phyloP scores from a whole-genome alignment of 306 rosid genomes.

The Rosa lucieae region DNA sequence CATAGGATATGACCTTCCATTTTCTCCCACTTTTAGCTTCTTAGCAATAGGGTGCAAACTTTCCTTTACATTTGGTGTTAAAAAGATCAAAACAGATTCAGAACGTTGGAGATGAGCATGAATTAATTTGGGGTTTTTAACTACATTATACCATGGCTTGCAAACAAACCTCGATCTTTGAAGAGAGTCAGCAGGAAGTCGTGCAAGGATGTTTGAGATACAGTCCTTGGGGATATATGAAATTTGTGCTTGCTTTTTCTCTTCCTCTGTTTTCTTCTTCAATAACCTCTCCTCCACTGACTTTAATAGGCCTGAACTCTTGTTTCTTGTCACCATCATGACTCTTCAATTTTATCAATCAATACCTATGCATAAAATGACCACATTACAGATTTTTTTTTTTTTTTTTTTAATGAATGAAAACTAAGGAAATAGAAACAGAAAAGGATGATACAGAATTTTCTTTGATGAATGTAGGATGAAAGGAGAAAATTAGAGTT shows the following conservation, averaged over 20 bases:
- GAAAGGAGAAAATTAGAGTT: not conserved
- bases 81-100: slow-evolving; percentile 49
- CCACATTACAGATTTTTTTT: not conserved
- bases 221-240: slow-evolving; percentile 47
- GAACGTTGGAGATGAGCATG: slow-evolving; percentile 36
- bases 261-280: slow-evolving; percentile 28
- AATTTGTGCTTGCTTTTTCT: slow-evolving; percentile 33
- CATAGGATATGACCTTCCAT: not conserved
- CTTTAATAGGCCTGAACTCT: slow-evolving; percentile 26
- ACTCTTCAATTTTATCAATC: not conserved
- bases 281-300: slow-evolving; percentile 34
- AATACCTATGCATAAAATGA: not conserved
- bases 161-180: slow-evolving; percentile 50
- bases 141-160: slow-evolving; percentile 43
- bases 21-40: not conserved
- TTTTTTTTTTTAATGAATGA: not conserved
- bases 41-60: not conserved
- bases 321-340: slow-evolving; percentile 23
- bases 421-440: not conserved
- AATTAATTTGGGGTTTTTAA: slow-evolving; percentile 32
- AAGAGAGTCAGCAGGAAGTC: slow-evolving; percentile 49
- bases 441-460: not conserved
- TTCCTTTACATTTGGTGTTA: not conserved
- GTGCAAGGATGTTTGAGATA: slow-evolving; percentile 40
- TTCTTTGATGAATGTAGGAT: not conserved